Evolutionary conservation across 495 filamentous ascomycete species (phyloP).

Genomic region (Penicillium samsonianum): DNA sequence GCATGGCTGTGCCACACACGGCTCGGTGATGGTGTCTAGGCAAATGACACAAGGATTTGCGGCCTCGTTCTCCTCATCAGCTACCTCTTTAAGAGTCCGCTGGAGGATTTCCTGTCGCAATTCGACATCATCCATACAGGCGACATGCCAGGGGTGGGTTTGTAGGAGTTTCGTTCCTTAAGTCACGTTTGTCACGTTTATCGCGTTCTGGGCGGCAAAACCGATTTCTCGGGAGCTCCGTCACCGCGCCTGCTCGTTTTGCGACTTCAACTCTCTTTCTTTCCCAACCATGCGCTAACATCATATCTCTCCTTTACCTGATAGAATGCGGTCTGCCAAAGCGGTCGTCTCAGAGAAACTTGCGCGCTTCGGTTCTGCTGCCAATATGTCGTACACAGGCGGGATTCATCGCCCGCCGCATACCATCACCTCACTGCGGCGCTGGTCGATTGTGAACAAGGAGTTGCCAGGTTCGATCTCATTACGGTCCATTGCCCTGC

Average conservation of each 20-base stretch:
- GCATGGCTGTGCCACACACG: constrained; percentile 72
- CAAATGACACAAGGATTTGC: constrained; percentile 60
- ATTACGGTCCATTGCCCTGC: not conserved
- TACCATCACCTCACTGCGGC: constrained; percentile 71
- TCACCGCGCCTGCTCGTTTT: not conserved
- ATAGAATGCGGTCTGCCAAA: constrained; percentile 43
- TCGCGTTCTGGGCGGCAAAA: constrained; percentile 17
- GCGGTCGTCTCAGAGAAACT: constrained; percentile 40
- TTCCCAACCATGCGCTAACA: not conserved
- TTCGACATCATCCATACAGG: constrained; percentile 45
- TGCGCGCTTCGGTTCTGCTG: constrained; percentile 22
- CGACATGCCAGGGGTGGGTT: constrained; percentile 4
- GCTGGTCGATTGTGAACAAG: constrained; percentile 78
- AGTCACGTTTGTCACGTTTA: not conserved
- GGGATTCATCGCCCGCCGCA: constrained; percentile 34
- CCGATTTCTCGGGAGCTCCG: constrained; percentile 4
- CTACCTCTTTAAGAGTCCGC: constrained; percentile 47
- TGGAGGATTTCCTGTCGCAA: constrained; percentile 46
- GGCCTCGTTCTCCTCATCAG: constrained; percentile 33
- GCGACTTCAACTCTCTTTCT: not conserved
- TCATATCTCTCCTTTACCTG: not conserved
- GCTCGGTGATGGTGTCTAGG: constrained; percentile 70
- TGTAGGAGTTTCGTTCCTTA: not conserved
- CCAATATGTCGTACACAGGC: constrained; percentile 30
- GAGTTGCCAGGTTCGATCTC: constrained; percentile 61